These are phyloP conservation scores for Calonectria ilicicola DNA, from an alignment of 2,329 filamentous ascomycete species.

Conservation along the genomic window DNA sequence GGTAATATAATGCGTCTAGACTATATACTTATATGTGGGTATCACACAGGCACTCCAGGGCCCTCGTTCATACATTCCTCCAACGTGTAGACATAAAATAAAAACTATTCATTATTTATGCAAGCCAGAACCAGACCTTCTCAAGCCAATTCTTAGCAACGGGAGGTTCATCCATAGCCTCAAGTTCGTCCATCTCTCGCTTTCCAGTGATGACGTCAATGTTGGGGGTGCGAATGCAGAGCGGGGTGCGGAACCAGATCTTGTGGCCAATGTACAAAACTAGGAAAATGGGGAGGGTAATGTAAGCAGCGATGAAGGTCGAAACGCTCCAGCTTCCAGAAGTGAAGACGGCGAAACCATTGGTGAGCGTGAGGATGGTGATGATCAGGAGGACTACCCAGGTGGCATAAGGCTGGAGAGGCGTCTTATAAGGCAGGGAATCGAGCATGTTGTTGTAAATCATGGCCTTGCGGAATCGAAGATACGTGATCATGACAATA, in stretches of 20 bases:
- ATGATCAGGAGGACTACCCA: constrained; percentile 71
- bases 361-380: constrained; percentile 73
- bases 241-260: constrained; percentile 32
- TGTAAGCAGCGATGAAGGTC: constrained; percentile 73
- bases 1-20: not conserved
- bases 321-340: constrained; percentile 70
- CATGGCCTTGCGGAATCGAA: constrained; percentile 70
- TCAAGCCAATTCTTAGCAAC: constrained; percentile 64
- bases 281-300: constrained; percentile 72
- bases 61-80: not conserved
- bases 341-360: constrained; percentile 82
- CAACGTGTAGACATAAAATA: not conserved
- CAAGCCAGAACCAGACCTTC: constrained; percentile 69
- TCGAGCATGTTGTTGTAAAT: constrained; percentile 59
- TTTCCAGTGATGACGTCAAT: constrained; percentile 60
- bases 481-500: constrained; percentile 67
- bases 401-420: constrained; percentile 72
- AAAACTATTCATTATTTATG: constrained; percentile 44
- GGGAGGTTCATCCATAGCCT: constrained; percentile 59
- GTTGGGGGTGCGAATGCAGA: constrained; percentile 22
- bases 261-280: constrained; percentile 69
- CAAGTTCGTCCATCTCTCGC: constrained; percentile 72
- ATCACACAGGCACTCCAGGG: constrained; percentile 12
- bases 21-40: constrained; percentile 8
- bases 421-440: constrained; percentile 63